Evolutionary conservation across 2,329 filamentous ascomycete species (phyloP), one percentile per base, ranked within the genome.

Genomic region (Keithomyces neogunnii): DNA sequence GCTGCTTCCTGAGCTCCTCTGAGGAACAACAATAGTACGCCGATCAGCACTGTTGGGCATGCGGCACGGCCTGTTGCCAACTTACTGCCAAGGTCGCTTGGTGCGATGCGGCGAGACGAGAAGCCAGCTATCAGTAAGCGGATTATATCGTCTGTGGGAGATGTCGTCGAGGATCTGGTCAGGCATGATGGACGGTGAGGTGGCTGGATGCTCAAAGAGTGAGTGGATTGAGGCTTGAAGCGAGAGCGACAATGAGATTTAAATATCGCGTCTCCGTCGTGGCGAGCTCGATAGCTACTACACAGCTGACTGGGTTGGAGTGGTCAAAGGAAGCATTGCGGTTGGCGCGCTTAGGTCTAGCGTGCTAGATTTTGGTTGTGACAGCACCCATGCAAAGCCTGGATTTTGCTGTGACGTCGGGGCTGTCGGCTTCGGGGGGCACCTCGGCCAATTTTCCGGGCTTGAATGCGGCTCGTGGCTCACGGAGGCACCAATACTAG

Each of bases 61-160:
- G 9, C 28, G 11, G 5, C 10, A 30, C 11, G 6, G 13, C 8
- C 13, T 29, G 11, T 11, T 29, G 47, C 28, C 31, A 19, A 75
- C 88, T 80, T 75, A 95, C 89, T 96, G 93, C 93, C 93, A 99
- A 63, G 93, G 93, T 57, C 93, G 81, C 80, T 97, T 97, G 49
- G 91, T 97, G 51, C 93, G 79, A 70, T 99, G 93, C 55, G 93
- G 93, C 13, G 93, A 97, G 11, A 99, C 93, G 38, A 99, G 80
- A 54, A 99, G 80, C 86, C 91, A 95, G 55, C 86, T 89, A 55
- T 89, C 90, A 58, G 88, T 86, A 55, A 99, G 77, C 49, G 89
- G 88, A 67, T 99, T 99, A 69, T 87, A 97, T 66, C 93, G 86
- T 62, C 93, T 80, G 67, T 99, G 93, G 42, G 93, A 96, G 63